Evolutionary conservation across 2,329 filamentous ascomycete species (phyloP).

Genomic region (Trichoderma sp.): DNA sequence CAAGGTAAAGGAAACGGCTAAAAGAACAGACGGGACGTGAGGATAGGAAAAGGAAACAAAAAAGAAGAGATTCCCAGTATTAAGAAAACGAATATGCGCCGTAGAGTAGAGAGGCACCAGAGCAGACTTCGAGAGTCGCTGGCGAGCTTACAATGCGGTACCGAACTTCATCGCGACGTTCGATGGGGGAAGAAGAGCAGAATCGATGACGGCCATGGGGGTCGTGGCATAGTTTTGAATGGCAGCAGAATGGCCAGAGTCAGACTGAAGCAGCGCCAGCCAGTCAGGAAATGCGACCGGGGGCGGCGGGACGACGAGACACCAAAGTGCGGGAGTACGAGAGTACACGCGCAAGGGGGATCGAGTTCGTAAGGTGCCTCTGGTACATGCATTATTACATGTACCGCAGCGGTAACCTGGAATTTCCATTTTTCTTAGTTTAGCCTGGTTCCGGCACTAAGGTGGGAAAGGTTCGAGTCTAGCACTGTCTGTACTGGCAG

Average conservation of each 20-base stretch:
- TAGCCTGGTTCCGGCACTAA: background rate
- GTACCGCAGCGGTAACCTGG: background rate
- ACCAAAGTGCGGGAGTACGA: constrained; percentile 8
- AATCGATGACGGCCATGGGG: constrained; percentile 24
- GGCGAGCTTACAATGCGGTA: constrained; percentile 48
- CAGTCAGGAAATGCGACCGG: constrained; percentile 8
- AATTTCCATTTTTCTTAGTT: background rate
- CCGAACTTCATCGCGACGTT: constrained; percentile 55
- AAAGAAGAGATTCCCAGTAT: constrained; percentile 27
- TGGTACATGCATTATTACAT: background rate
- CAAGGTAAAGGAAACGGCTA: background rate
- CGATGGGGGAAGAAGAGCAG: constrained; percentile 39
- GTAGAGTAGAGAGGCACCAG: constrained; percentile 41
- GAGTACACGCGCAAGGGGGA: background rate
- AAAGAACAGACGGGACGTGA: background rate
- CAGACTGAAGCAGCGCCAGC: background rate
- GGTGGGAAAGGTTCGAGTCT: background rate
- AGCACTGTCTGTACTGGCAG: background rate
- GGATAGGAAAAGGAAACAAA: constrained; percentile 23
- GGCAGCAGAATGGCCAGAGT: constrained; percentile 8
- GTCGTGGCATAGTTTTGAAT: constrained; percentile 39
- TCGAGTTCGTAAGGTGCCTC: background rate
- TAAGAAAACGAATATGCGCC: constrained; percentile 31
- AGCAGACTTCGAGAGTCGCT: constrained; percentile 58
- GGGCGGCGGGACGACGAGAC: constrained; percentile 13